Evolutionary conservation across 2,329 filamentous ascomycete species (phyloP), one percentile per base, ranked within the genome.

Genomic region (Claviceps spartinae): DNA sequence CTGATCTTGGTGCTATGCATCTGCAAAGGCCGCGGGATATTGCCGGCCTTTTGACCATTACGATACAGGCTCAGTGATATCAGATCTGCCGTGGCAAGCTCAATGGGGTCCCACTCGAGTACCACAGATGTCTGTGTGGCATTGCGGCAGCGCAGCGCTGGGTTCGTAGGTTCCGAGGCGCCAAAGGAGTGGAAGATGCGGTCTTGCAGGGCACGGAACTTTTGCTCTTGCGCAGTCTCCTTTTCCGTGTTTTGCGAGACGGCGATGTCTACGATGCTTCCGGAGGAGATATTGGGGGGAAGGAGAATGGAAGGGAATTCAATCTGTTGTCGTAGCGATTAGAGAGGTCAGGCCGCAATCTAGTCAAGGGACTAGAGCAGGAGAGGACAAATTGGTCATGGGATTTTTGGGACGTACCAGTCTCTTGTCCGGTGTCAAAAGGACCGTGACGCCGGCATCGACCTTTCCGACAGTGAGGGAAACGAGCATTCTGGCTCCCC

Each of bases 391-490:
- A 30, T 34, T 34, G 30, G 30, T 11, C 26, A 50, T 13, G 38
- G 24, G 43, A n/a, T 7, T 36, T 47, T 44, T 38, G 60, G 62
- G 59, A 65, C 60, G 20, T 11, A 96, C 91, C 62, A 98, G 78
- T 66, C 93, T 85, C 72, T 97, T 97, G 70, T 98, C 93, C 66
- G 95, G 86, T 47, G 93, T 98, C 64, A 98, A 75, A 52, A 98
- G 83, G 56, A 98, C 93, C 48, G 93, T 95, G 66, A 98, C 91
- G 71, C 93, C 93, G 63, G 93, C 93, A 71, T 98, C 93, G 71
- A 98, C 93, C 75, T 98, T 98, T 76, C 93, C 93, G 70, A 98
- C 93, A 49, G 91, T 97, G 66, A 98, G 79, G 59, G 93, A 97
- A 71, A 98, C 88, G 65, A 97, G 79, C 93, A 98, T 97, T 49